These are phyloP conservation scores for Cryptosporidium tyzzeri DNA, from an alignment of 169 alveolate genomes.

Conservation along the genomic window DNA sequence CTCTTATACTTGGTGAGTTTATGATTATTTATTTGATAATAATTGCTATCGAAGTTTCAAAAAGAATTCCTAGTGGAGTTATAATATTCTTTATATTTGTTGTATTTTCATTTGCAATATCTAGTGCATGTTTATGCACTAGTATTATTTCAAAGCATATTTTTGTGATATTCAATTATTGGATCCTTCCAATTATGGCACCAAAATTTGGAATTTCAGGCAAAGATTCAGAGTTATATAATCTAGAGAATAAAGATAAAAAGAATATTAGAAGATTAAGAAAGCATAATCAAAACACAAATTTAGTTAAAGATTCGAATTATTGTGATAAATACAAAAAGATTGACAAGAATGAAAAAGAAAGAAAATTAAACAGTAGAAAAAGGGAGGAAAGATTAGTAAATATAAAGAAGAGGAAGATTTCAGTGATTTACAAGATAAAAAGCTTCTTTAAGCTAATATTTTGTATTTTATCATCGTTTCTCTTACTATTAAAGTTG, in stretches of 20 bases:
- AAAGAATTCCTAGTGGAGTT: slow-evolving; percentile 56
- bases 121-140: slow-evolving; percentile 37
- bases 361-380: neutral
- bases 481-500: neutral
- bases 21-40: slow-evolving; percentile 50
- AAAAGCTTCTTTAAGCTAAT: neutral
- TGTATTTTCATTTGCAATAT: slow-evolving; percentile 50
- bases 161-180: slow-evolving; percentile 14
- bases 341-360: neutral
- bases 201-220: neutral
- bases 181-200: slow-evolving; percentile 8
- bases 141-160: slow-evolving; percentile 51
- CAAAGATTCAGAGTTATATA: neutral
- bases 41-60: slow-evolving; percentile 39
- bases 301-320: neutral
- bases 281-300: neutral
- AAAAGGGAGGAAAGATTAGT: neutral
- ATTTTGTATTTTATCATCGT: slow-evolving; percentile 3
- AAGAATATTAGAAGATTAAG: neutral
- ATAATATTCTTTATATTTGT: slow-evolving; percentile 32
- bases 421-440: neutral
- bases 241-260: neutral
- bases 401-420: neutral
- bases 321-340: neutral
- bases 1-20: slow-evolving; percentile 52